Evolutionary conservation across 2,329 filamentous ascomycete genomes (phyloP).

Genomic region (Colletotrichum magnum): DNA sequence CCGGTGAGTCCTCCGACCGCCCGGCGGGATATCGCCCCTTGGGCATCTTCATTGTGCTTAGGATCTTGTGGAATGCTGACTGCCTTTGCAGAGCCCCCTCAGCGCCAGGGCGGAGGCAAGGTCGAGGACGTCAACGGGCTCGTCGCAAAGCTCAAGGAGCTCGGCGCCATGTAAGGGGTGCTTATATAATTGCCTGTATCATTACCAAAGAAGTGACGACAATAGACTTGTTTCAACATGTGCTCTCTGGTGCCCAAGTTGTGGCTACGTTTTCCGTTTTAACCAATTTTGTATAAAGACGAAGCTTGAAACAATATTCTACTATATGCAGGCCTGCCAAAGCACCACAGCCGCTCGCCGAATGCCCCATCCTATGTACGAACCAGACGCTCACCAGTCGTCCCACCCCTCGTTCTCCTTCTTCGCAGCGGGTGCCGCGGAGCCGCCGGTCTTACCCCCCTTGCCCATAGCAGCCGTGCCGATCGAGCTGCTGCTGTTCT

Average conservation of each 20-base stretch:
- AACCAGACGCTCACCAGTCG: conserved; percentile 66
- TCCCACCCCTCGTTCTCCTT: conserved; percentile 75
- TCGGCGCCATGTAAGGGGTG: conserved; percentile 81
- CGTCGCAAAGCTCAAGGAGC: conserved; percentile 92
- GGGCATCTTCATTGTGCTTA: neutral
- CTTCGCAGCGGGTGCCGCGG: conserved; percentile 52
- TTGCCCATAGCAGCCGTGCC: conserved; percentile 73
- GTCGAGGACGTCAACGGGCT: conserved; percentile 98
- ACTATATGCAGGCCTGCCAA: conserved; percentile 35
- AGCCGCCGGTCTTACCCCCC: conserved; percentile 55
- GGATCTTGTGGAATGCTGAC: conserved; percentile 10
- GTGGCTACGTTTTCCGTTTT: neutral
- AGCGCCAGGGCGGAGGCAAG: conserved; percentile 94
- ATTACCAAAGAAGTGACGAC: conserved; percentile 23
- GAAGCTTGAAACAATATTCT: conserved; percentile 15
- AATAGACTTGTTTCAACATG: conserved; percentile 33
- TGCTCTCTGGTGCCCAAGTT: neutral
- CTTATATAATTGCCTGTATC: conserved; percentile 20
- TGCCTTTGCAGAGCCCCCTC: conserved; percentile 78
- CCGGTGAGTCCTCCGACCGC: conserved; percentile 68
- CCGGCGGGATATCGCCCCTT: neutral
- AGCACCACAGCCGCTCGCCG: conserved; percentile 36
- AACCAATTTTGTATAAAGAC: too few species aligned
- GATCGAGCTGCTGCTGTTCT: conserved; percentile 62
- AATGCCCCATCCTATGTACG: conserved; percentile 30